Percentiles rank a stretch among this genome's conserved stretches.
phyloP scores from a whole-genome alignment of 306 rosid genomes.

The Sphenostylis stenocarpa region DNA sequence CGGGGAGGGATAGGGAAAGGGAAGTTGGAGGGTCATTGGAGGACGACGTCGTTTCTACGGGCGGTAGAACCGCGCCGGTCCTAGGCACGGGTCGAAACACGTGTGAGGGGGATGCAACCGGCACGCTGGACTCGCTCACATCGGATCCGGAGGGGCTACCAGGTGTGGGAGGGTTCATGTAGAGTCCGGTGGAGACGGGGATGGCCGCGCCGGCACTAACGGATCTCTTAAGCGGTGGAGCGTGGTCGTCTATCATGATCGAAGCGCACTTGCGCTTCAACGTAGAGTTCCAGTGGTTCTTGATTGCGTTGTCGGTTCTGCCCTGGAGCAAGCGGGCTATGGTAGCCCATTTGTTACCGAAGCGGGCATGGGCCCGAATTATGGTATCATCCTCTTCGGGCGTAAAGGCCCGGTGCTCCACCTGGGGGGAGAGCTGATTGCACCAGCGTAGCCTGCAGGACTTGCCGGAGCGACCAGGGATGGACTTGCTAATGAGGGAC shows the following conservation, averaged over 20 bases:
- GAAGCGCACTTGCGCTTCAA: conserved; percentile 78
- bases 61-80: conserved; percentile 64
- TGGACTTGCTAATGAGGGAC: conserved; percentile 85
- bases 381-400: conserved; percentile 89
- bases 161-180: conserved; percentile 55
- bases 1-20: conserved; percentile 75
- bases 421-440: conserved; percentile 95
- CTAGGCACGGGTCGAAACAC: conserved; percentile 74
- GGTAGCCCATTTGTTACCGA: conserved; percentile 98
- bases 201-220: conserved; percentile 75
- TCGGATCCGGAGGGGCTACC: conserved; percentile 91
- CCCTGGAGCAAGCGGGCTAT: conserved; percentile 88
- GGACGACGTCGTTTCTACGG: conserved; percentile 61
- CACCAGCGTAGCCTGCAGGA: conserved; percentile 97
- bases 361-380: conserved; percentile 83
- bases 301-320: conserved; percentile 95
- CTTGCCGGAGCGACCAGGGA: conserved; percentile 91
- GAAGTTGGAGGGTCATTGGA: conserved; percentile 81
- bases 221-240: conserved; percentile 70
- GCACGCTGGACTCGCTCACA: conserved; percentile 79
- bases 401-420: conserved; percentile 88
- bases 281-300: conserved; percentile 98
- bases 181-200: conserved; percentile 62
- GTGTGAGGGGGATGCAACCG: conserved; percentile 44
- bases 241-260: conserved; percentile 29